Evolutionary conservation across 75 land plant genomes (phyloP).

Genomic region (Gnetum montanum): DNA sequence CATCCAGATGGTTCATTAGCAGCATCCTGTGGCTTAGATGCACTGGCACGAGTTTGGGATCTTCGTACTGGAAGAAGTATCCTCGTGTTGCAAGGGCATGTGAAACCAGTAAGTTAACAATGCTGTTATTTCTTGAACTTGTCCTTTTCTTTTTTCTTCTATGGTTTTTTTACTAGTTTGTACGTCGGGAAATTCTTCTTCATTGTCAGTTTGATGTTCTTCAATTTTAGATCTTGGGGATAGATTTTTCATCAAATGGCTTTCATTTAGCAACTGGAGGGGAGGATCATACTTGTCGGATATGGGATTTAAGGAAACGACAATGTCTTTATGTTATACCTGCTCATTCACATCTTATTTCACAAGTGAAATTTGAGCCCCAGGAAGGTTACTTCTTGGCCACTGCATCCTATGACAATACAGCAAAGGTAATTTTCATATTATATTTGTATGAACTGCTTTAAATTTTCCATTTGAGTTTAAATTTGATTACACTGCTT

Average conservation of each 20-base stretch:
- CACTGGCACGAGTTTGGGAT: constrained; percentile 97
- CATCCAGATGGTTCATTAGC: constrained; percentile 90
- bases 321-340: constrained; percentile 74
- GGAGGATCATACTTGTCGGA: constrained; percentile 92
- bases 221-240: constrained; percentile 53
- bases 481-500: neutral
- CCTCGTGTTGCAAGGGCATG: constrained; percentile 94
- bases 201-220: neutral
- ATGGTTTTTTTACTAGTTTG: too few relatives aligned
- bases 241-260: constrained; percentile 92
- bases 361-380: constrained; percentile 96
- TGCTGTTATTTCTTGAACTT: neutral
- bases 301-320: constrained; percentile 91
- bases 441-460: too few relatives aligned
- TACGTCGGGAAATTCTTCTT: neutral
- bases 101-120: constrained; percentile 84
- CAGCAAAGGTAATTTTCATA: constrained; percentile 76
- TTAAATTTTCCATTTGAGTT: neutral
- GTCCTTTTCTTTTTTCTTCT: neutral
- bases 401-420: constrained; percentile 86
- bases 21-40: constrained; percentile 94
- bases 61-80: constrained; percentile 93
- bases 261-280: constrained; percentile 92
- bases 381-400: constrained; percentile 85
- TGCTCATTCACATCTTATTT: constrained; percentile 82